A percentile compares a stretch with the other conserved stretches of the same genome.
phyloP scores from a whole-genome alignment of 2,329 filamentous ascomycete species.

The Verticillium isaacii region DNA sequence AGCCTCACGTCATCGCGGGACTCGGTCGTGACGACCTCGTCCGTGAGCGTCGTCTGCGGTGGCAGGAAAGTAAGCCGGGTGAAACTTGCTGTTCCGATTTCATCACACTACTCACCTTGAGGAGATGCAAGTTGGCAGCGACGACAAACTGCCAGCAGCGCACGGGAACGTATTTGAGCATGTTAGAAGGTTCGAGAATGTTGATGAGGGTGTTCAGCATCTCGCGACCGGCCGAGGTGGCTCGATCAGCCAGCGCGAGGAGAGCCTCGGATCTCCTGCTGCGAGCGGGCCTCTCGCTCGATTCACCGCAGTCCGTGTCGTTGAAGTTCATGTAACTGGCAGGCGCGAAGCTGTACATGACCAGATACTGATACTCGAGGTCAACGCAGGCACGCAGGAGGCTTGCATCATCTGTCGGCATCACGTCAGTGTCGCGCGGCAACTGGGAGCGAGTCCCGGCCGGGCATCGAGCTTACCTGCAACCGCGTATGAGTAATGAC shows the following conservation, averaged over 20 bases:
- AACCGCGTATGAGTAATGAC: neutral
- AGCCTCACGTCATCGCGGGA: neutral
- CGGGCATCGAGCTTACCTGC: neutral
- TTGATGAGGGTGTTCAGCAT: neutral
- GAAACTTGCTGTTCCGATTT: too few relatives aligned
- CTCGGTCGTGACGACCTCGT: neutral
- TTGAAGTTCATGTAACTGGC: neutral
- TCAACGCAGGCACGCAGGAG: neutral
- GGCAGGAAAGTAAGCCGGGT: too few relatives aligned
- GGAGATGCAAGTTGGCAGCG: neutral
- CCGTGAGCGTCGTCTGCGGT: neutral
- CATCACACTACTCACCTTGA: neutral
- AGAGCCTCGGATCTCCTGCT: neutral
- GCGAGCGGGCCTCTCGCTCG: neutral
- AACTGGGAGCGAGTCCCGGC: too few relatives aligned
- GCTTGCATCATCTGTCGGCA: neutral
- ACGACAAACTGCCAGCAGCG: neutral
- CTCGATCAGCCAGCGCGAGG: neutral
- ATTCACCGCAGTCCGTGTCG: too few relatives aligned
- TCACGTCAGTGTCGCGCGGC: neutral
- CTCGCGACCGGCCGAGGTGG: neutral
- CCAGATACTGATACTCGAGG: neutral
- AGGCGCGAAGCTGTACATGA: neutral
- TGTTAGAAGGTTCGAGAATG: neutral
- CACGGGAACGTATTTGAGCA: neutral